These are phyloP conservation scores for Fusarium acutatum DNA, from an alignment of 2,329 filamentous ascomycete genomes.

Conservation along the genomic window DNA sequence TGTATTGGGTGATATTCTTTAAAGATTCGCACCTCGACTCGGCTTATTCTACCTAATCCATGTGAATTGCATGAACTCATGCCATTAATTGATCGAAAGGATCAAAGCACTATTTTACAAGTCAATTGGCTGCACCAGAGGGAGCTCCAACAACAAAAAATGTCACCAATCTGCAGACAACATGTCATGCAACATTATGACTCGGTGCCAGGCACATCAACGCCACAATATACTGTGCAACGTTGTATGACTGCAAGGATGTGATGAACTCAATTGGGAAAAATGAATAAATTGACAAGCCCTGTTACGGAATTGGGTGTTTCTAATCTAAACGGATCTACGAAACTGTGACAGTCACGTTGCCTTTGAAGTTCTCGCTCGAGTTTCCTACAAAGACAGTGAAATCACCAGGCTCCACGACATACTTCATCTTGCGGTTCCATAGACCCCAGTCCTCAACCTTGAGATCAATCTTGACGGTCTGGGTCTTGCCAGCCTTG, in stretches of 20 bases:
- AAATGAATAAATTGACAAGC: not conserved
- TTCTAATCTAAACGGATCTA: not conserved
- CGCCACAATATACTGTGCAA: not conserved
- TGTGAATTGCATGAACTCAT: not conserved
- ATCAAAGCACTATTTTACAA: no score
- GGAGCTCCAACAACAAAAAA: not conserved
- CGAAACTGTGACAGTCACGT: slow-evolving; percentile 63
- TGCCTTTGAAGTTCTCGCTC: slow-evolving; percentile 64
- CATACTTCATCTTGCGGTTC: slow-evolving; percentile 72
- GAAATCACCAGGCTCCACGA: slow-evolving; percentile 77
- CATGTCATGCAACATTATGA: not conserved
- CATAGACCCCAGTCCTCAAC: slow-evolving; percentile 67
- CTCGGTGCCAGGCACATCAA: not conserved
- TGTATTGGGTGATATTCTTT: not conserved
- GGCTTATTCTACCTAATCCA: not conserved
- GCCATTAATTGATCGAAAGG: not conserved
- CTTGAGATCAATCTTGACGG: slow-evolving; percentile 58
- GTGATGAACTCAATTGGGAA: not conserved
- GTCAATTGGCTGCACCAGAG: not conserved
- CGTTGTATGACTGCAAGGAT: not conserved
- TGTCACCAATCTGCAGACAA: not conserved
- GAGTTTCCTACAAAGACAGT: slow-evolving; percentile 67
- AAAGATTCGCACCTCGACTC: not conserved
- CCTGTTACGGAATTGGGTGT: not conserved
- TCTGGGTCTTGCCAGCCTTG: slow-evolving; percentile 66